phyloP scores from a whole-genome alignment of 768 basidiomycete genomes.

The Xerocomellus chrysenteron region DNA sequence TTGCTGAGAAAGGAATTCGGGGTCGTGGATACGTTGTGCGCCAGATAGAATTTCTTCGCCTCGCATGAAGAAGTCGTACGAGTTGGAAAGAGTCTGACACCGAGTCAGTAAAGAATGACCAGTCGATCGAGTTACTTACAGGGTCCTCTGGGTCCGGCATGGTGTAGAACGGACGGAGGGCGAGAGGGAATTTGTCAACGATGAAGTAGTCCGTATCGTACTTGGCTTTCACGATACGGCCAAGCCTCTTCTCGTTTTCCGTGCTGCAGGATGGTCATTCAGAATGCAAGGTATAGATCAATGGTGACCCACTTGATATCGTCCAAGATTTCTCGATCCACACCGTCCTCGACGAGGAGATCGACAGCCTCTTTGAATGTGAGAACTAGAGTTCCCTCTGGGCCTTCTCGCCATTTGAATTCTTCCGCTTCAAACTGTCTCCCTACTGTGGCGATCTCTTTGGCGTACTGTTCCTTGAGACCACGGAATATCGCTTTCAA shows the following conservation, averaged over 20 bases:
- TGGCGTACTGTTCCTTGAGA: conserved; percentile 69
- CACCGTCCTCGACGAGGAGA: conserved; percentile 83
- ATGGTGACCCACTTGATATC: conserved; percentile 74
- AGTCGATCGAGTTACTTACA: conserved; percentile 42
- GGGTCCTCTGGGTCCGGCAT: conserved; percentile 96
- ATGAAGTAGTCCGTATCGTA: conserved; percentile 99
- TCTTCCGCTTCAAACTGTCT: conserved; percentile 94
- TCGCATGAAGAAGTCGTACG: conserved; percentile 99
- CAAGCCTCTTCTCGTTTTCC: conserved; percentile 92
- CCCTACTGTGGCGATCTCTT: conserved; percentile 79
- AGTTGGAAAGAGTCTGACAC: conserved; percentile 83
- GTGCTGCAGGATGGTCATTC: conserved; percentile 55
- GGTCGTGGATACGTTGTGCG: conserved; percentile 96
- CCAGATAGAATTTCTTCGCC: conserved; percentile 99
- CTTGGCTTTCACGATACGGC: conserved; percentile 85
- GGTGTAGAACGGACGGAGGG: conserved; percentile 96
- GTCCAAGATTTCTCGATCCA: conserved; percentile 72
- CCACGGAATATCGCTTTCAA: conserved; percentile 86
- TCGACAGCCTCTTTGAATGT: conserved; percentile 87
- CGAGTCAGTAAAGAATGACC: background rate
- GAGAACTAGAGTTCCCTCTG: conserved; percentile 76
- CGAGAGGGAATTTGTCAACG: conserved; percentile 98
- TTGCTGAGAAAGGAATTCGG: conserved; percentile 73
- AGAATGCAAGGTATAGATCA: background rate
- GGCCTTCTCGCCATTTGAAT: conserved; percentile 79